Percentiles rank a stretch among this genome's conserved stretches.
These are phyloP conservation scores for Ilex aquifolium DNA, from an alignment of 257 asterid species.

Conservation along the genomic window DNA sequence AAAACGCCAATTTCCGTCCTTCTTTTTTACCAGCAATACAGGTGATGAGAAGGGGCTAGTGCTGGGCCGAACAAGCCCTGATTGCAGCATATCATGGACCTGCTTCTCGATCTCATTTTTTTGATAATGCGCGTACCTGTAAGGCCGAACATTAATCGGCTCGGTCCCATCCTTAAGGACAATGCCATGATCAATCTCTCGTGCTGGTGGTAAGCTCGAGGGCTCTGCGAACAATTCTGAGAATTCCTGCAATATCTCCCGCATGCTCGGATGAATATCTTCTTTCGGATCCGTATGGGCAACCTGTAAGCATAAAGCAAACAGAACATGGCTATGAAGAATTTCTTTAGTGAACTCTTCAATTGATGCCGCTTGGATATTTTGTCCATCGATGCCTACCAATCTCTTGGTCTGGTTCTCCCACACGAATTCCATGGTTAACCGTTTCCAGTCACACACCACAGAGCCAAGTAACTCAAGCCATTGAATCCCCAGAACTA, in stretches of 20 bases:
- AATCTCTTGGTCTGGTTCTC: neutral
- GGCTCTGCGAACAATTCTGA: neutral
- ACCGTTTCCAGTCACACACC: neutral
- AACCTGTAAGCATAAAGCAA: neutral
- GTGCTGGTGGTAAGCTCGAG: neutral
- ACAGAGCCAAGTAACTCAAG: neutral
- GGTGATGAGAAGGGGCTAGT: slow-evolving; percentile 7
- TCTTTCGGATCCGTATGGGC: neutral
- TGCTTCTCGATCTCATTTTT: slow-evolving; percentile 1
- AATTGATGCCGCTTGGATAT: neutral
- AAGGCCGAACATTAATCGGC: neutral
- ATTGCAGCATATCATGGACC: neutral
- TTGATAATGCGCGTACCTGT: neutral
- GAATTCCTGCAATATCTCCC: neutral
- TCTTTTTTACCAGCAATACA: slow-evolving; percentile 1
- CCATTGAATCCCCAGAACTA: neutral
- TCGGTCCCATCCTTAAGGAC: neutral
- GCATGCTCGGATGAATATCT: too few relatives aligned
- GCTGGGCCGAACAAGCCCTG: neutral
- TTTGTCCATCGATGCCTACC: neutral
- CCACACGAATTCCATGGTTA: neutral
- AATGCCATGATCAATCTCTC: neutral
- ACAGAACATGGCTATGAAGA: neutral
- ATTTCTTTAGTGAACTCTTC: neutral
- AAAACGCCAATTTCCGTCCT: slow-evolving; percentile 4